Percentiles rank a stretch among this genome's conserved stretches.
Conservation (phyloP, 495 filamentous ascomycete genomes). For the Eremomyces bilateralis region DNA sequence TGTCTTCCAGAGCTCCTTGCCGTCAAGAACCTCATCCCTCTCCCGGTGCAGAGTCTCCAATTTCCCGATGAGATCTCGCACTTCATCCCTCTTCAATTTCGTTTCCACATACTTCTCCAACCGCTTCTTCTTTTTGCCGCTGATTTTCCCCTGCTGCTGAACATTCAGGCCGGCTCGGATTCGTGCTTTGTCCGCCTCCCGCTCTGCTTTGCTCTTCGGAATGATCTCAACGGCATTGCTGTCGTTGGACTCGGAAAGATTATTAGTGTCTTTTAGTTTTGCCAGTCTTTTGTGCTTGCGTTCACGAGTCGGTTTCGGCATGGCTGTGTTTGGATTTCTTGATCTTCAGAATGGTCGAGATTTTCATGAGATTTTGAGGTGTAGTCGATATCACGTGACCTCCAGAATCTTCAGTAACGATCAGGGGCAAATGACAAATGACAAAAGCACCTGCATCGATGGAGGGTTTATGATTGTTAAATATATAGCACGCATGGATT, state of each 20-base stretch:
- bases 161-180: slow-evolving; percentile 41
- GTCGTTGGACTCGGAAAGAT: slow-evolving; percentile 24
- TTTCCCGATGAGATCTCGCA: slow-evolving; percentile 36
- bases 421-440: too few species aligned
- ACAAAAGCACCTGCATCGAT: too few species aligned
- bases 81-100: slow-evolving; percentile 42
- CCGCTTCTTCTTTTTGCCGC: slow-evolving; percentile 78
- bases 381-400: too few species aligned
- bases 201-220: slow-evolving; percentile 40
- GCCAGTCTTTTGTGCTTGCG: slow-evolving; percentile 53
- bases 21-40: slow-evolving; percentile 9
- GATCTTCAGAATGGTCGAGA: too few species aligned
- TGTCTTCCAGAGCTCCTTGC: neutral
- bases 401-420: too few species aligned
- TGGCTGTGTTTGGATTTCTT: too few species aligned
- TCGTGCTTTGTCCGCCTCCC: slow-evolving; percentile 44
- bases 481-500: too few species aligned
- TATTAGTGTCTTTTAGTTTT: slow-evolving; percentile 24
- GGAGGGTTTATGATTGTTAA: too few species aligned
- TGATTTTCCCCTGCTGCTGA: slow-evolving; percentile 47
- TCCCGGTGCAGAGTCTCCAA: slow-evolving; percentile 20
- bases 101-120: slow-evolving; percentile 86
- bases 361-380: too few species aligned
- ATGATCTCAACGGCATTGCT: slow-evolving; percentile 52
- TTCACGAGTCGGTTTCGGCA: slow-evolving; percentile 57